Evolutionary conservation across 495 filamentous ascomycete genomes (phyloP), one percentile per base, ranked within the genome.

Genomic region (Elaphomyces granulatus): DNA sequence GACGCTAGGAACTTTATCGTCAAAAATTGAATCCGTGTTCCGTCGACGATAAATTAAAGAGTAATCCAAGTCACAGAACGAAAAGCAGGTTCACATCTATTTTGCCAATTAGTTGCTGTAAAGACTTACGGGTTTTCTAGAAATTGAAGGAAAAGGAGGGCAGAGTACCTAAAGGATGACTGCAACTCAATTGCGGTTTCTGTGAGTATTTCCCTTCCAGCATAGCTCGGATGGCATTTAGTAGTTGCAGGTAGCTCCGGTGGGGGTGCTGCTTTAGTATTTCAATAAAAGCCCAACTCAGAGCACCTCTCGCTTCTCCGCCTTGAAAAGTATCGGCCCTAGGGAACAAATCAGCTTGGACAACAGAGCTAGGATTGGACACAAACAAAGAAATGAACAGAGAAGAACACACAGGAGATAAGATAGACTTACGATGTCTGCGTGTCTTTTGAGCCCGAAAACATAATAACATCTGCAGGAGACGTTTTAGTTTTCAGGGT

Each of bases 271-370:
- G 94, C 69, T 88, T 87, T 38, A 98, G 72, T 30, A 87, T 81
- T 3, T 70, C 79, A 56, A 98, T 87, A 58, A 98, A 98, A 4
- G 90, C 90, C 77, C 84, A 95, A 4, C 85, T 93, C 88, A 98
- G 95, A 55, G 90, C 90, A 26, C 90, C 90, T 1, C 90, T 95
- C 14, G 90, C 90, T 54, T 95, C 75, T 35, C 87, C 83, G 10
- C 70, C 74, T 19, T 42, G 40, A 9, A 42, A 42, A n/a, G 75
- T 68, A 53, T 80, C 75, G 50, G 75, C 75, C 40, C 75, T 80
- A 41, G 15, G 43, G 45, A n/a, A n/a, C n/a, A n/a, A n/a, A n/a
- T n/a, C n/a, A n/a, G n/a, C n/a, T n/a, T n/a, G n/a, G n/a, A n/a
- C n/a, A n/a, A n/a, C n/a, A n/a, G n/a, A n/a, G n/a, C n/a, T n/a